phyloP scores from a whole-genome alignment of 257 asterid genomes.

The Salvia miltiorrhiza region DNA sequence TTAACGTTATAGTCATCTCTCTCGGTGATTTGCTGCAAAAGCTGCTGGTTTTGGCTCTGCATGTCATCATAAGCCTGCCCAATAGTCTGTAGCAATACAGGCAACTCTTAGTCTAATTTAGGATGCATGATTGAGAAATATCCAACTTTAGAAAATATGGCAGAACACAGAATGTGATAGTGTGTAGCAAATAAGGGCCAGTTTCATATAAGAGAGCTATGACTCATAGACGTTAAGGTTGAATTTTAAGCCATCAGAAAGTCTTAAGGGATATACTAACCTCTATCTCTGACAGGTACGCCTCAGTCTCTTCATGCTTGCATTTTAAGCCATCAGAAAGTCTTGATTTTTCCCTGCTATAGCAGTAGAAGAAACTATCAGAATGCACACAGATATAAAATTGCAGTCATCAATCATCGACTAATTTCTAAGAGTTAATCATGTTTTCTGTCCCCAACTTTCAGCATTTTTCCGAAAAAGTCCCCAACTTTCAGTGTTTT shows the following conservation, averaged over 20 bases:
- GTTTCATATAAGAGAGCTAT: neutral
- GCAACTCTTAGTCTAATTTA: conserved; percentile 16
- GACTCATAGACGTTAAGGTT: neutral
- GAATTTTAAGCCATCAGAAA: no score
- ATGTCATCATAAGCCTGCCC: conserved; percentile 98
- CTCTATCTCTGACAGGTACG: conserved; percentile 95
- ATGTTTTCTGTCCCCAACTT: no score
- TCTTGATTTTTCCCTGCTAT: conserved; percentile 64
- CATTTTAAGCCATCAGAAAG: conserved; percentile 70
- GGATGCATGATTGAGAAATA: conserved; percentile 8
- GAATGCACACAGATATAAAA: conserved; percentile 4
- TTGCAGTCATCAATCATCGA: neutral
- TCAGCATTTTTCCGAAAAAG: no score
- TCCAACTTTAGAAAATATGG: neutral
- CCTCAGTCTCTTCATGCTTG: conserved; percentile 91
- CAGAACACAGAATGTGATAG: conserved; percentile 32
- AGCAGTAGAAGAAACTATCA: conserved; percentile 20
- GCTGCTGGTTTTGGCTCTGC: conserved; percentile 97
- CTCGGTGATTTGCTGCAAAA: conserved; percentile 91
- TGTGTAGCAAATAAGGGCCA: conserved; percentile 36
- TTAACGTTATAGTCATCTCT: conserved; percentile 94
- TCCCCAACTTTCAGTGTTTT: no score
- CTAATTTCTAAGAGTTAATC: neutral
- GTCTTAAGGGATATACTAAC: no score
- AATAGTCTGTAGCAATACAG: conserved; percentile 67